Percentiles rank a stretch among this genome's conserved stretches.
phyloP scores from a whole-genome alignment of 176 grass and related monocot species.

The Oryza meridionalis region DNA sequence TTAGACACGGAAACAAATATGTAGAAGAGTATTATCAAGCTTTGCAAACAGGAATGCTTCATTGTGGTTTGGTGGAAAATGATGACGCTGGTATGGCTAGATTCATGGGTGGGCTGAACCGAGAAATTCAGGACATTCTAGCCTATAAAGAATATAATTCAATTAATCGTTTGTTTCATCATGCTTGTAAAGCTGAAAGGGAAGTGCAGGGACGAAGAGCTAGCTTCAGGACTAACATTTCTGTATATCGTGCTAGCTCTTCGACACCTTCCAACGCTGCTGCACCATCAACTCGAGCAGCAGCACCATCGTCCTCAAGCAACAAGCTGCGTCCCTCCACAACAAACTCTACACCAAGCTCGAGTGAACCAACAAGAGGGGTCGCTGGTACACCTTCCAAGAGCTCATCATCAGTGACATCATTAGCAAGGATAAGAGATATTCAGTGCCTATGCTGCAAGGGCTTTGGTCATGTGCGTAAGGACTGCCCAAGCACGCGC shows the following conservation, averaged over 20 bases:
- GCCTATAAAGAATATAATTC: too few species aligned
- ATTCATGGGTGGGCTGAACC: neutral
- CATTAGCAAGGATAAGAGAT: too few species aligned
- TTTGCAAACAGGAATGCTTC: neutral
- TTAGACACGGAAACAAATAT: neutral
- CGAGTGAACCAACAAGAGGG: neutral
- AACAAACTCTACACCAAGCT: fast-evolving
- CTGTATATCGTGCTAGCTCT: neutral
- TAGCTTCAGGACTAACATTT: neutral
- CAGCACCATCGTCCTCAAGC: neutral
- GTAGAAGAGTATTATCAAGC: neutral
- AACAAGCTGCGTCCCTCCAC: neutral
- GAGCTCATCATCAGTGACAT: neutral
- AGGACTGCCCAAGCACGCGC: neutral
- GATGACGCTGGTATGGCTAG: neutral
- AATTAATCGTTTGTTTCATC: too few species aligned
- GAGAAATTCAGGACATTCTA: too few species aligned
- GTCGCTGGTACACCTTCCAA: neutral
- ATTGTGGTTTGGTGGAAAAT: neutral
- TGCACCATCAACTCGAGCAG: neutral
- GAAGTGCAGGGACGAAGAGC: neutral
- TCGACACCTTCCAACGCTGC: neutral
- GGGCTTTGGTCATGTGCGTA: neutral
- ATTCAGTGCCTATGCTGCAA: neutral
- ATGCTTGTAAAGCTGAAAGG: too few species aligned